A percentile compares a stretch with the other conserved stretches of the same genome.
phyloP scores from a whole-genome alignment of 139 green algal genomes.

The Gonium pectorale region DNA sequence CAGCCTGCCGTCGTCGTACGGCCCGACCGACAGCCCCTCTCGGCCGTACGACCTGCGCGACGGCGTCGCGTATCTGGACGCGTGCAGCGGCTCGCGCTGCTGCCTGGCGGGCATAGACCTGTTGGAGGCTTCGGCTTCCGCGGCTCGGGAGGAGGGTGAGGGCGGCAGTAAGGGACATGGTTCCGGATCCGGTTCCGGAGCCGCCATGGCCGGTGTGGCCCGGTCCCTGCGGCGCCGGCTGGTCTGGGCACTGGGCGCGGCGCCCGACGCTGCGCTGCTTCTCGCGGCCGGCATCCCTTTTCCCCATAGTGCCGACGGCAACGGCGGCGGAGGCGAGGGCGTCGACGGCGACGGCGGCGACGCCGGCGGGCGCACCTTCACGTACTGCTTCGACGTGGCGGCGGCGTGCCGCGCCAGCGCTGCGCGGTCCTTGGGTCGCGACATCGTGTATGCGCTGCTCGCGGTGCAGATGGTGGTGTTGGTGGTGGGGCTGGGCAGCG shows the following conservation, averaged over 20 bases:
- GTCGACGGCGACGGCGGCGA: not conserved
- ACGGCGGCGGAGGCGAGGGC: not conserved
- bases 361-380: not conserved
- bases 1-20: slow-evolving; percentile 4
- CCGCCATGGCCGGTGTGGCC: not conserved
- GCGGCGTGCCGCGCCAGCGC: slow-evolving; percentile 1
- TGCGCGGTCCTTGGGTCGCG: not conserved
- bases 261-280: not conserved
- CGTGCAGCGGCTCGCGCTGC: slow-evolving; percentile 15
- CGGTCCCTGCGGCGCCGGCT: not conserved
- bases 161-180: no score
- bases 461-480: slow-evolving; percentile 13
- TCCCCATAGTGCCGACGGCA: not conserved
- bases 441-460: slow-evolving; percentile 27
- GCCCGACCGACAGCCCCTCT: not conserved
- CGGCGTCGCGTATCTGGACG: slow-evolving; percentile 29
- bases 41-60: slow-evolving; percentile 34
- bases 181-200: no score
- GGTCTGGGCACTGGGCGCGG: not conserved
- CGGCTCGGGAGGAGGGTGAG: no score
- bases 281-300: not conserved
- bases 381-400: slow-evolving; percentile 32
- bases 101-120: slow-evolving; percentile 23
- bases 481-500: slow-evolving; percentile 6
- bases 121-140: no score